Conservation (phyloP, 805 yeast genomes). For the Jamesozyma rosinii region DNA sequence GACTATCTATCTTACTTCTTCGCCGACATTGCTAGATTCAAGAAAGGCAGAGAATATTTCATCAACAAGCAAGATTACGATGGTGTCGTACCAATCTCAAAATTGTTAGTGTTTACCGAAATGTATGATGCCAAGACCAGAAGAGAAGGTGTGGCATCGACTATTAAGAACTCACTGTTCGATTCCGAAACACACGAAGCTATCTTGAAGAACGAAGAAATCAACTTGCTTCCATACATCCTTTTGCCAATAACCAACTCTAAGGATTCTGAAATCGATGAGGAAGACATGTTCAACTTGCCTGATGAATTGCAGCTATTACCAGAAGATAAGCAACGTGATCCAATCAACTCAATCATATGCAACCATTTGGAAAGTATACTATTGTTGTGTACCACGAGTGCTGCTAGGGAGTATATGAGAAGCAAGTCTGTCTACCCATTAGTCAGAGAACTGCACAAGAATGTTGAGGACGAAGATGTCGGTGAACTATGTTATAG, state of each 20-base stretch:
- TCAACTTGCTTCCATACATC: constrained; percentile 73
- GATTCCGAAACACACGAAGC: constrained; percentile 60
- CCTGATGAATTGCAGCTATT: constrained; percentile 83
- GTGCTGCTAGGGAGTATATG: constrained; percentile 60
- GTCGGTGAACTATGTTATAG: constrained; percentile 70
- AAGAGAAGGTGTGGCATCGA: constrained; percentile 86
- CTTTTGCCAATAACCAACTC: constrained; percentile 76
- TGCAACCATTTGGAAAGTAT: constrained; percentile 72
- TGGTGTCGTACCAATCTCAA: constrained; percentile 68
- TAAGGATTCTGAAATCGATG: constrained; percentile 56
- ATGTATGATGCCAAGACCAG: constrained; percentile 67
- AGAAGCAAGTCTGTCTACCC: constrained; percentile 82
- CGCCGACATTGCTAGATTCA: constrained; percentile 78
- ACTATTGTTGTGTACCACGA: constrained; percentile 69
- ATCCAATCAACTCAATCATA: constrained; percentile 56
- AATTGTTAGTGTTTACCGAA: constrained; percentile 73
- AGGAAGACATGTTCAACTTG: constrained; percentile 76
- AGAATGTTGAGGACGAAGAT: constrained; percentile 38
- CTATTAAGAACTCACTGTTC: constrained; percentile 82
- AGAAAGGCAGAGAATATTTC: constrained; percentile 67
- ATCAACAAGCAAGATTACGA: constrained; percentile 66
- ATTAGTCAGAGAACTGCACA: constrained; percentile 76
- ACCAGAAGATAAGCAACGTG: constrained; percentile 68
- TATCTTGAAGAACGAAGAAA: constrained; percentile 49
- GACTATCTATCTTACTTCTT: constrained; percentile 84